Evolutionary conservation across 2,329 filamentous ascomycete species (phyloP), one percentile per base, ranked within the genome.

Genomic region (Trichophyton schoenleinii): DNA sequence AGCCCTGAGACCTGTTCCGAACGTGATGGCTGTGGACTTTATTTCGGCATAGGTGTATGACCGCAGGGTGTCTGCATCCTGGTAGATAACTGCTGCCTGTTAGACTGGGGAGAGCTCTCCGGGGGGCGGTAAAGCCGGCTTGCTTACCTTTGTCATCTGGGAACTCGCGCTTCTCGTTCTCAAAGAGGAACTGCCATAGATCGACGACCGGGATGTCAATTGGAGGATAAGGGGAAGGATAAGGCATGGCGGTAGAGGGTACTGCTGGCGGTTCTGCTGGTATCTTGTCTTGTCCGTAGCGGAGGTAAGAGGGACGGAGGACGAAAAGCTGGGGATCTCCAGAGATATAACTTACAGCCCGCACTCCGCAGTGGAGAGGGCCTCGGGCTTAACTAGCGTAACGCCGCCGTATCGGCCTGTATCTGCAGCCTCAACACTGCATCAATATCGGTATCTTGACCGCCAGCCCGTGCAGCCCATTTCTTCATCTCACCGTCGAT

Each of bases 161-260:
- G 68, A 83, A 95, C 1, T 76, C 73, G 65, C 76, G 83, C 66
- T 87, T 79, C 66, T 83, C 84, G 62, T 81, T 78, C 67, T 91
- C 86, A 69, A 95, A 91, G 53, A 95, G 76, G 62, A 91, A 85
- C 0, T 80, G 80, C 88, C 89, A 96, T 57, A 95, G 71, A 72
- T 95, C 90, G 61, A 86, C 75, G 66, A 87, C 76, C 0, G 91
- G 91, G 46, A 96, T 85, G 20, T 85, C 78, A 42, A 94, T 68
- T 6, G 79, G 72, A 0, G 84, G 79, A 69, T 85, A 89, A 0
- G 77, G 75, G 2, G 89, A 91, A 55, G 83, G 77, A 68, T 86
- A 80, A 63, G 88, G 87, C 90, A 95, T 95, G 28, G 46, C 60
- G 46, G 22, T 20, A 44, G 41, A 44, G 59, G 31, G 3, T 49